Conservation (phyloP, 805 yeast genomes). For the Pichia phayaonensis region DNA sequence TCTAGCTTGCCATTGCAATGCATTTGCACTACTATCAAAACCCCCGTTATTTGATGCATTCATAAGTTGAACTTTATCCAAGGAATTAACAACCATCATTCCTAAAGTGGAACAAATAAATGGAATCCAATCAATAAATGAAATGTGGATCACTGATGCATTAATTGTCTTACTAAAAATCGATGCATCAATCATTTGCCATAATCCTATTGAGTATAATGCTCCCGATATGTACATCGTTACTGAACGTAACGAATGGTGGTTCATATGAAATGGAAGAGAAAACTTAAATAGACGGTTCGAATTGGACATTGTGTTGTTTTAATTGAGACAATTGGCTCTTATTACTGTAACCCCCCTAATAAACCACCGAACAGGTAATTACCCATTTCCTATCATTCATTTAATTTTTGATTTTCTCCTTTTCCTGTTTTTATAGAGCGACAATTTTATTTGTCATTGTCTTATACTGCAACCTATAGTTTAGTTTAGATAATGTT, state of each 20-base stretch:
- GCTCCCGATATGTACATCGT: slow-evolving; percentile 78
- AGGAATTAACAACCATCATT: slow-evolving; percentile 71
- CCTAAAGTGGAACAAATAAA: slow-evolving; percentile 83
- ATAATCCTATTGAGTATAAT: slow-evolving; percentile 77
- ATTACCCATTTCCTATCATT: too few relatives aligned
- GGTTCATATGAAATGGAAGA: slow-evolving; percentile 63
- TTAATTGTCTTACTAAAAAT: slow-evolving; percentile 77
- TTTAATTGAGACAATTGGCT: neutral
- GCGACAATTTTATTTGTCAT: neutral
- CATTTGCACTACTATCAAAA: slow-evolving; percentile 25
- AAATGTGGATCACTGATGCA: slow-evolving; percentile 79
- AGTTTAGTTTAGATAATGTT: neutral
- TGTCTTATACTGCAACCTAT: too few relatives aligned
- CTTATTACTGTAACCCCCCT: neutral
- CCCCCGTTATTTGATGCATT: slow-evolving; percentile 17
- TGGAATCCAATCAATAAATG: slow-evolving; percentile 95
- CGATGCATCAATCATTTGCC: slow-evolving; percentile 85
- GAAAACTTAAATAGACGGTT: slow-evolving; percentile 58
- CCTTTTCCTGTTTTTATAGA: neutral
- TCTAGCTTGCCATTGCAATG: slow-evolving; percentile 86
- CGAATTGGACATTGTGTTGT: slow-evolving; percentile 29
- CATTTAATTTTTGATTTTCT: neutral
- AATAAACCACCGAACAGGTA: too few relatives aligned
- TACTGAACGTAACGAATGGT: slow-evolving; percentile 47
- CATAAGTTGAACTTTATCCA: slow-evolving; percentile 50